Base-by-base conservation (phyloP, 345 rosid species). In the Turnera subulata region DNA sequence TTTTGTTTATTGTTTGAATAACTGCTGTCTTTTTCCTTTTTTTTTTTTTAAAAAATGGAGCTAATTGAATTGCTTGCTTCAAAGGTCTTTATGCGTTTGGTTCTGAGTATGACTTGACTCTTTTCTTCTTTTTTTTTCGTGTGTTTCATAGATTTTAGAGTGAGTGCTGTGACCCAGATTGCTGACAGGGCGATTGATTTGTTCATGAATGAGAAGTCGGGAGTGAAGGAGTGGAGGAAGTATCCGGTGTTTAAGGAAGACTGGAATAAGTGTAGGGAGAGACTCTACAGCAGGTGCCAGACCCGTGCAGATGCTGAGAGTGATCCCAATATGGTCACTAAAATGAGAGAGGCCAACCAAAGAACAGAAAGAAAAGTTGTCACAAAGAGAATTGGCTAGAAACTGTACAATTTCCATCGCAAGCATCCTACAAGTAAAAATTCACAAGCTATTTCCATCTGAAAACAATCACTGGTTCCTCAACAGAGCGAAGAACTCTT, bases 271-370 rank as follows among this genome's bases (percentile, higher is more conserved):
- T 86, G 89, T 50, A 83, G 78, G 55, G 79, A 78, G 7, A 67
- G 78, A 59, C 89, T 92, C 76, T 89, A 86, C 44, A 72, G 38
- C 19, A 80, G 84, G 51, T 92, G 98, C 67, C 78, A 53, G 62
- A 45, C 65, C 35, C 69, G 86, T 43, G 89, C 86, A 6, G 82
- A 78, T 25, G 43, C 54, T 10, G 95, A 83, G 71, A 74, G 55
- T 39, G 91, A 89, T 65, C 73, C 84, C 1, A 50, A 63, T 8
- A 18, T 73, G 75, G 77, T 77, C 25, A 67, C 73, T 51, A 92
- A 86, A 71, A 89, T 86, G n/a, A 84, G 79, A 76, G 84, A 80
- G 95, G 96, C n/a, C n/a, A n/a, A n/a, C n/a, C n/a, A n/a, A n/a
- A n/a, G n/a, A n/a, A n/a, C n/a, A n/a, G n/a, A n/a, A n/a, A n/a